A percentile compares a stretch with the other conserved stretches of the same genome.
phyloP scores from a whole-genome alignment of 371 early-diverging fungal species.

The Mucor saturninus region DNA sequence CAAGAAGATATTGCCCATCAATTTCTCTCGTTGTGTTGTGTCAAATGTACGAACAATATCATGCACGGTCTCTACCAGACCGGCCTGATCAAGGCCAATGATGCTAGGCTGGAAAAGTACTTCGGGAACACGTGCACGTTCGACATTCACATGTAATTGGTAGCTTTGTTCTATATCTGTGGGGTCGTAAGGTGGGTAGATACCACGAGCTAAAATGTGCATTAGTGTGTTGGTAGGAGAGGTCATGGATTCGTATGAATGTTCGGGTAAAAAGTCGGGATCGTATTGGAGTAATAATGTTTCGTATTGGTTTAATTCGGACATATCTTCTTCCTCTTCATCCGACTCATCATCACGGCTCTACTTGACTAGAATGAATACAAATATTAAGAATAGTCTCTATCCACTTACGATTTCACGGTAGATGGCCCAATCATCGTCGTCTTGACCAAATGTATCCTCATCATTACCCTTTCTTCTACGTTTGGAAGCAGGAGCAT shows the following conservation, averaged over 20 bases:
- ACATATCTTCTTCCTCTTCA: slow-evolving; percentile 83
- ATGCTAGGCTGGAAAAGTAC: slow-evolving; percentile 87
- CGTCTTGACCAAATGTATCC: slow-evolving; percentile 93
- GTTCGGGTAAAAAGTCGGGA: slow-evolving; percentile 68
- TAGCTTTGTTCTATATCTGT: slow-evolving; percentile 66
- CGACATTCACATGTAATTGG: slow-evolving; percentile 89
- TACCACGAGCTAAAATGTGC: slow-evolving; percentile 59
- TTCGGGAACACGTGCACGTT: slow-evolving; percentile 87
- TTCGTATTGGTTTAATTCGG: slow-evolving; percentile 70
- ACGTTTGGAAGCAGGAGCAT: slow-evolving; percentile 56
- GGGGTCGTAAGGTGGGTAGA: slow-evolving; percentile 69
- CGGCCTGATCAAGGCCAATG: slow-evolving; percentile 88
- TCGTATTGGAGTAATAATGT: slow-evolving; percentile 73
- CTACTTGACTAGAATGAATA: slow-evolving; percentile 30
- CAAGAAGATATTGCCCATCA: slow-evolving; percentile 72
- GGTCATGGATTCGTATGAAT: slow-evolving; percentile 52
- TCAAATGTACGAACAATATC: slow-evolving; percentile 71
- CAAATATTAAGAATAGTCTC: slow-evolving; percentile 9
- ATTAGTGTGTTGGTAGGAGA: slow-evolving; percentile 55
- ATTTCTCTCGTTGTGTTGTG: slow-evolving; percentile 42
- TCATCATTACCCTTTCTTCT: slow-evolving; percentile 70
- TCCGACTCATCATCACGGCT: slow-evolving; percentile 85
- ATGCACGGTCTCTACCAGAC: slow-evolving; percentile 76
- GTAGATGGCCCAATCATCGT: slow-evolving; percentile 92
- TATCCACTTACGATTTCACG: slow-evolving; percentile 72